Percentiles rank a stretch among this genome's conserved stretches.
phyloP scores from a whole-genome alignment of 1,139 yeast genomes.

The Zygosaccharomyces pseudobailii region DNA sequence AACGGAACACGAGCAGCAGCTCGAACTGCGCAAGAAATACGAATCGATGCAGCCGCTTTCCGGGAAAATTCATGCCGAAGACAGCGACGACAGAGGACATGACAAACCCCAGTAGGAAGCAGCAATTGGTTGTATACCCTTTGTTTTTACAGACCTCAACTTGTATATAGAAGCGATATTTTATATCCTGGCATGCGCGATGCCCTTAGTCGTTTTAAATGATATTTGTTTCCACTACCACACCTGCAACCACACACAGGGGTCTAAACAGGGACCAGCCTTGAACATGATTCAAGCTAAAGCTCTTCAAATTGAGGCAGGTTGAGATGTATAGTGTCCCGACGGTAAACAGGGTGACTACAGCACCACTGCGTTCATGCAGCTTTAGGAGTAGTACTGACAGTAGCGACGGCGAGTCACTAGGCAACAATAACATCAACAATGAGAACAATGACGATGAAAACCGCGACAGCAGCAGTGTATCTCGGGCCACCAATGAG shows the following conservation, averaged over 20 bases:
- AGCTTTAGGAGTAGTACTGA: neutral
- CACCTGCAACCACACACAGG: constrained; percentile 4
- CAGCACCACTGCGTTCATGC: constrained; percentile 2
- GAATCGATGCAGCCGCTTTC: constrained; percentile 64
- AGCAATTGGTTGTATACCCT: neutral
- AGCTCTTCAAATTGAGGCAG: neutral
- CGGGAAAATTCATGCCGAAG: constrained; percentile 39
- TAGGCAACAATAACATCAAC: neutral
- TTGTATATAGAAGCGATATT: constrained; percentile 2
- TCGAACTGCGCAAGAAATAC: constrained; percentile 56
- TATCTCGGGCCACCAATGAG: neutral
- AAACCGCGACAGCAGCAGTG: neutral
- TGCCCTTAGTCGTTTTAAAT: neutral
- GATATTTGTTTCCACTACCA: constrained; percentile 1
- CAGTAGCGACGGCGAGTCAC: neutral
- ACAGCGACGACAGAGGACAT: constrained; percentile 20
- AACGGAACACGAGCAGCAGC: constrained; percentile 72
- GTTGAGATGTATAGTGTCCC: constrained; percentile 3
- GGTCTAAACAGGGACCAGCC: constrained; percentile 4
- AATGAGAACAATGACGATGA: neutral
- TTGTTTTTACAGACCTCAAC: neutral
- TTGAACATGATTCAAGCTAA: neutral
- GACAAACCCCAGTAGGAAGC: neutral
- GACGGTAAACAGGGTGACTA: neutral
- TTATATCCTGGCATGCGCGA: neutral